These are phyloP conservation scores for Dendrostoma leiphaemia DNA, from an alignment of 2,329 filamentous ascomycete species.

Conservation along the genomic window DNA sequence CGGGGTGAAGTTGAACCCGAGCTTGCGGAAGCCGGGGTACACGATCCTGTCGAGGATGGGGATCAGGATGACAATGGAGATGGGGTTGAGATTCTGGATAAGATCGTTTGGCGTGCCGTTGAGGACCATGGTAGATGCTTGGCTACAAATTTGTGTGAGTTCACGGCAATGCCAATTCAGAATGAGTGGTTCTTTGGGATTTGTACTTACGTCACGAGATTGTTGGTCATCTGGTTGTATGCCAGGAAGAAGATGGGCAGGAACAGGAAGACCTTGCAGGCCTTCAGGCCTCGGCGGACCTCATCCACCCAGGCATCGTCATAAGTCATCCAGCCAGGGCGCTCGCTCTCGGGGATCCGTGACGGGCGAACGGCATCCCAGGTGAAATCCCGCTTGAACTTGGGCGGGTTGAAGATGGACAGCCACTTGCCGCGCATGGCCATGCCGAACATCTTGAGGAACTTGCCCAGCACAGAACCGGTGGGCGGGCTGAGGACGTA, in stretches of 20 bases:
- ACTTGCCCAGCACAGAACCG: constrained; percentile 67
- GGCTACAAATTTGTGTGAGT: constrained; percentile 31
- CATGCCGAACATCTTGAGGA: constrained; percentile 57
- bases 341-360: constrained; percentile 50
- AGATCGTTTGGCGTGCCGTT: constrained; percentile 76
- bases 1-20: constrained; percentile 66
- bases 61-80: constrained; percentile 73
- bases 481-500: constrained; percentile 60
- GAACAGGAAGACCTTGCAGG: constrained; percentile 71
- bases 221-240: constrained; percentile 60
- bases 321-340: constrained; percentile 75
- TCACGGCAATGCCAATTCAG: constrained; percentile 26
- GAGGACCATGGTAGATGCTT: constrained; percentile 65
- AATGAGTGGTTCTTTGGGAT: too few relatives aligned
- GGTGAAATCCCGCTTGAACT: constrained; percentile 52
- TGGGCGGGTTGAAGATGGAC: constrained; percentile 9
- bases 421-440: constrained; percentile 38
- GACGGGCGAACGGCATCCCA: constrained; percentile 71
- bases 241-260: constrained; percentile 62
- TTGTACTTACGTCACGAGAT: constrained; percentile 48
- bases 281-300: constrained; percentile 66
- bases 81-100: constrained; percentile 72
- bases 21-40: constrained; percentile 65
- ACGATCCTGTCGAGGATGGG: constrained; percentile 67
- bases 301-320: constrained; percentile 83